phyloP scores from a whole-genome alignment of 2,329 filamentous ascomycete species.

The Aspergillus brasiliensis region DNA sequence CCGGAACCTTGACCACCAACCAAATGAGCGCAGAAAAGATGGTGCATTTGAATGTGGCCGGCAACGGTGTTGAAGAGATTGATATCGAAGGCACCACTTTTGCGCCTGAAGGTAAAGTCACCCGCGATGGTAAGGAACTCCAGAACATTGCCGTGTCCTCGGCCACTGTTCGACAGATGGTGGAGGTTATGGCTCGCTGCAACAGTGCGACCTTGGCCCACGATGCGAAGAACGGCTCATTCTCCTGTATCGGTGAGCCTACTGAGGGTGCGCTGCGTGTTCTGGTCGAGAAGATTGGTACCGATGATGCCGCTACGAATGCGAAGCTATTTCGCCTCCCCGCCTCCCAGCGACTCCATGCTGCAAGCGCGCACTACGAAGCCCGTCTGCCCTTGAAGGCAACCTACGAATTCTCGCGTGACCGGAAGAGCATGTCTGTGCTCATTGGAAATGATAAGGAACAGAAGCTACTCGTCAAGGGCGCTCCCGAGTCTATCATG shows the following conservation, averaged over 20 bases:
- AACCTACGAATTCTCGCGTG: constrained; percentile 95
- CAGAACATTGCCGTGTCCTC: constrained; percentile 71
- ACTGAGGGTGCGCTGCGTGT: constrained; percentile 93
- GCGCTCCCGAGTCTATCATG: constrained; percentile 90
- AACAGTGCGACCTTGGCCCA: constrained; percentile 86
- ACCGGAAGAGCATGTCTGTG: constrained; percentile 99
- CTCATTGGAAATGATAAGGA: constrained; percentile 70
- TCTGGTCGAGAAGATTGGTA: constrained; percentile 91
- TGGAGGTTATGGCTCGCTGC: constrained; percentile 72
- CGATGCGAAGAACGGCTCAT: constrained; percentile 72
- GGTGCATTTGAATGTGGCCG: constrained; percentile 75
- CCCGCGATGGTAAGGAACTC: constrained; percentile 66
- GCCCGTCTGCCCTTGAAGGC: constrained; percentile 72
- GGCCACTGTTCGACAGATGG: constrained; percentile 76
- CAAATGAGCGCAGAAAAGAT: constrained; percentile 98
- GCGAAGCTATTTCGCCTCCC: constrained; percentile 51
- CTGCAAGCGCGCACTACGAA: constrained; percentile 84
- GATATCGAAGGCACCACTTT: constrained; percentile 94
- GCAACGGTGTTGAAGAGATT: constrained; percentile 76
- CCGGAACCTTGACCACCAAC: constrained; percentile 95
- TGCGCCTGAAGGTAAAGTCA: constrained; percentile 75
- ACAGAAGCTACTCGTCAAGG: constrained; percentile 90
- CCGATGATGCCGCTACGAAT: constrained; percentile 66
- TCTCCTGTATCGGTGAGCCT: constrained; percentile 85
- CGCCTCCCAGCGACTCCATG: constrained; percentile 68